phyloP scores from a whole-genome alignment of 1,284 basidiomycete genomes.

The Thecaphora frezii region DNA sequence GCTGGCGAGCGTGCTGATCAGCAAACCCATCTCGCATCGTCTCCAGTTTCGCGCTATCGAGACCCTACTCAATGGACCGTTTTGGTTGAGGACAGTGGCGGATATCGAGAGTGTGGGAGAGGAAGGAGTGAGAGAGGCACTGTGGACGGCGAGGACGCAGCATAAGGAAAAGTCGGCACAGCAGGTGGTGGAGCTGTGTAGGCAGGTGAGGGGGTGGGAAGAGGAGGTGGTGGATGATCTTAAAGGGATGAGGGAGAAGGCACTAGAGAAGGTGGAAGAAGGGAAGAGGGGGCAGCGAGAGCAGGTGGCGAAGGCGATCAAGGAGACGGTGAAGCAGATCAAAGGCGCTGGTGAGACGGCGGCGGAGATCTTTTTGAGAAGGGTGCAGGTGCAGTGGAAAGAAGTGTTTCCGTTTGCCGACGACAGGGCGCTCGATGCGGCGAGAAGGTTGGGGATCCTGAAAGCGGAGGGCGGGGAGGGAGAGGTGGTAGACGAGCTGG shows the following conservation, averaged over 20 bases:
- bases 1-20: constrained; percentile 29
- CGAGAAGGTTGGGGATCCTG: constrained; percentile 23
- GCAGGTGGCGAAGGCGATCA: constrained; percentile 18
- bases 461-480: constrained; percentile 4
- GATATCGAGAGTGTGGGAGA: constrained; percentile 29
- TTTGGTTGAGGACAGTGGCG: constrained; percentile 17
- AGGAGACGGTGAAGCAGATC: constrained; percentile 18
- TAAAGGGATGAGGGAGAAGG: constrained; percentile 15
- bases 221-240: constrained; percentile 6
- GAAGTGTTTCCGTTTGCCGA: constrained; percentile 40
- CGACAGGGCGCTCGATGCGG: constrained; percentile 15
- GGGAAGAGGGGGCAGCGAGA: constrained; percentile 2
- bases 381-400: constrained; percentile 33
- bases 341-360: constrained; percentile 34
- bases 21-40: constrained; percentile 39
- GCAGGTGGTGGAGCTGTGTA: constrained; percentile 30
- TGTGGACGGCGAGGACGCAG: constrained; percentile 42
- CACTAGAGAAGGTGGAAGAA: not conserved
- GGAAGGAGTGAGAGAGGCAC: constrained; percentile 28
- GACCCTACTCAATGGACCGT: constrained; percentile 38
- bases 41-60: constrained; percentile 33
- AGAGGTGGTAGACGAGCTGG: constrained; percentile 13
- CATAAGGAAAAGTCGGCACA: constrained; percentile 44
- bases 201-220: constrained; percentile 13
- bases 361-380: constrained; percentile 34